A percentile compares a stretch with the other conserved stretches of the same genome.
Conservation (phyloP, 2,329 filamentous ascomycete genomes). For the Xylaria sp. region DNA sequence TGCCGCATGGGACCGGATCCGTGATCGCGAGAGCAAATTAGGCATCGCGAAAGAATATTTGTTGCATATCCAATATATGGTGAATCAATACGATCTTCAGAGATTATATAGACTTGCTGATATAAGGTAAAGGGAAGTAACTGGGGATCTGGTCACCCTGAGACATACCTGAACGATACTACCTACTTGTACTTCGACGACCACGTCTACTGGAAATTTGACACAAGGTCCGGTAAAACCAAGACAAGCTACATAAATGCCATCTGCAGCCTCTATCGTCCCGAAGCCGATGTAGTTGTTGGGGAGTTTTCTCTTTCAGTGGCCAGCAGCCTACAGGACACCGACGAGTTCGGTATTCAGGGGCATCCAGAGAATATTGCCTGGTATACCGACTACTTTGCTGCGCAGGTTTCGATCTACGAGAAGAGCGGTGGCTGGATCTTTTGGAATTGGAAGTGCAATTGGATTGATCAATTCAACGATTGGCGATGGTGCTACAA, state of each 20-base stretch:
- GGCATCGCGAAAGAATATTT: constrained; percentile 51
- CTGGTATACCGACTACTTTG: constrained; percentile 67
- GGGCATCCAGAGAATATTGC: constrained; percentile 50
- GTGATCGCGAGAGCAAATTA: constrained; percentile 54
- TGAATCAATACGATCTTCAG: constrained; percentile 6
- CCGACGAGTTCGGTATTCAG: constrained; percentile 47
- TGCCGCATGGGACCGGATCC: constrained; percentile 55
- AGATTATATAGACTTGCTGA: not conserved
- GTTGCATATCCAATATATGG: constrained; percentile 57
- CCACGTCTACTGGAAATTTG: constrained; percentile 55
- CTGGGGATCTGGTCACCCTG: constrained; percentile 62
- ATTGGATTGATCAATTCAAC: constrained; percentile 48
- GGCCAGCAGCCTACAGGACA: constrained; percentile 57
- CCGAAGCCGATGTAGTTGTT: constrained; percentile 58
- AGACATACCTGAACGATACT: constrained; percentile 50
- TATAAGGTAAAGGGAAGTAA: constrained; percentile 42
- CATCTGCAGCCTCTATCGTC: constrained; percentile 55
- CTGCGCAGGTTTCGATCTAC: constrained; percentile 63
- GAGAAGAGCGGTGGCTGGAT: constrained; percentile 63
- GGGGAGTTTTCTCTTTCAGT: constrained; percentile 67
- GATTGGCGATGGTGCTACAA: constrained; percentile 61
- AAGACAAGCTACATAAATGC: constrained; percentile 62
- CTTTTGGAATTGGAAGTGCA: constrained; percentile 68
- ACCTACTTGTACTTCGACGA: constrained; percentile 49
- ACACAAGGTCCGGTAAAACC: constrained; percentile 53